Conservation (phyloP, 1,139 yeast genomes). For the Debaryomyces psychrophilus region DNA sequence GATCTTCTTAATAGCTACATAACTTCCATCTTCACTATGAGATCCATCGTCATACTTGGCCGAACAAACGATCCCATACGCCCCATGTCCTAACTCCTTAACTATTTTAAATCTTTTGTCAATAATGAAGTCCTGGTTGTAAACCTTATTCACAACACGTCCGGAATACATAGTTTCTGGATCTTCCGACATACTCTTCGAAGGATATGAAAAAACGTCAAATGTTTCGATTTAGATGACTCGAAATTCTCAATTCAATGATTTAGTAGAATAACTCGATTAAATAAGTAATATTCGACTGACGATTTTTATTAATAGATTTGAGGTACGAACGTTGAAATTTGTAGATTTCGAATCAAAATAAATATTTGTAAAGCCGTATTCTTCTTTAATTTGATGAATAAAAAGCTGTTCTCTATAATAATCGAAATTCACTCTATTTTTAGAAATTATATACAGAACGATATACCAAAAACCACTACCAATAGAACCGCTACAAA, state of each 20-base stretch:
- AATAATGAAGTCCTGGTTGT: conserved; percentile 86
- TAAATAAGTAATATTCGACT: neutral
- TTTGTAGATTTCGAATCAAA: neutral
- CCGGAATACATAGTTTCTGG: conserved; percentile 28
- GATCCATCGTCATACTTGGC: conserved; percentile 82
- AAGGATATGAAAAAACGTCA: neutral
- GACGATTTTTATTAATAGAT: neutral
- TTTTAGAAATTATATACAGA: conserved; percentile 5
- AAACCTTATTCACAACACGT: conserved; percentile 58
- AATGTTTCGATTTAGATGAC: conserved; percentile 2
- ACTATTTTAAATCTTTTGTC: conserved; percentile 83
- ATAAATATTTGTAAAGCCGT: neutral
- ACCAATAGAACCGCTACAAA: too few relatives aligned
- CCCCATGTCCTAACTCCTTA: conserved; percentile 95
- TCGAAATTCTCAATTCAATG: neutral
- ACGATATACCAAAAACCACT: neutral
- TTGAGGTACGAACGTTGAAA: neutral
- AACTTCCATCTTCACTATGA: conserved; percentile 31
- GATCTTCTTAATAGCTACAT: conserved; percentile 91
- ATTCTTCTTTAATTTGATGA: neutral
- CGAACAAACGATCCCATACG: conserved; percentile 94
- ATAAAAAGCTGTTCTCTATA: neutral
- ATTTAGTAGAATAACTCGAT: neutral
- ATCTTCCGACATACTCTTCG: conserved; percentile 8
- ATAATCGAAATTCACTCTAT: conserved; percentile 4